Evolutionary conservation across 108 stramenopile genomes (phyloP).

Genomic region (Discostella stelligeroides): DNA sequence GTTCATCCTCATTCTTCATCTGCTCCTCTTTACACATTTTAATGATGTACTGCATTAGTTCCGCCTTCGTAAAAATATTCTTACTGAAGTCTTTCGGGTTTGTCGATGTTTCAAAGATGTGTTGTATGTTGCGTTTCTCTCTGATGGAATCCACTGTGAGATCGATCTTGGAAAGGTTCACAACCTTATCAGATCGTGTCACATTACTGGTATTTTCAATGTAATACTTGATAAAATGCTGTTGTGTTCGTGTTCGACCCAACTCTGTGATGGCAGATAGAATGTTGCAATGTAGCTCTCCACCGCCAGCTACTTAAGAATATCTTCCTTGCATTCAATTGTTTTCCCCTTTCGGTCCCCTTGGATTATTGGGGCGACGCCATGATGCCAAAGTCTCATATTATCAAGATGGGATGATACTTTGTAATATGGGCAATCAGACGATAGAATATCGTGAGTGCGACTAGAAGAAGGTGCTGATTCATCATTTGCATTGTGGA

Average conservation of each 20-base stretch:
- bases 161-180: background rate
- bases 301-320: constrained; percentile 2
- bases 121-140: background rate
- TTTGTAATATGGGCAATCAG: background rate
- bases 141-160: background rate
- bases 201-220: background rate
- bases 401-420: background rate
- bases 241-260: background rate
- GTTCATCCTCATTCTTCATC: background rate
- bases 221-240: background rate
- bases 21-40: background rate
- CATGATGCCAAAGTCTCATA: background rate
- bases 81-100: background rate
- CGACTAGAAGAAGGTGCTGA: background rate
- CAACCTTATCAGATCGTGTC: background rate
- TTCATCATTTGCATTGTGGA: background rate
- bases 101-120: background rate
- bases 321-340: background rate
- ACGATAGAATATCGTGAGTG: background rate
- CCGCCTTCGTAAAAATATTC: background rate
- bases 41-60: background rate
- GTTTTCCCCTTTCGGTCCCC: background rate
- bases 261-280: background rate
- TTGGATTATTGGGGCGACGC: background rate
- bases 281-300: background rate